Evolutionary conservation across 139 green algal genomes (phyloP).

Genomic region (Micractinium sp.): DNA sequence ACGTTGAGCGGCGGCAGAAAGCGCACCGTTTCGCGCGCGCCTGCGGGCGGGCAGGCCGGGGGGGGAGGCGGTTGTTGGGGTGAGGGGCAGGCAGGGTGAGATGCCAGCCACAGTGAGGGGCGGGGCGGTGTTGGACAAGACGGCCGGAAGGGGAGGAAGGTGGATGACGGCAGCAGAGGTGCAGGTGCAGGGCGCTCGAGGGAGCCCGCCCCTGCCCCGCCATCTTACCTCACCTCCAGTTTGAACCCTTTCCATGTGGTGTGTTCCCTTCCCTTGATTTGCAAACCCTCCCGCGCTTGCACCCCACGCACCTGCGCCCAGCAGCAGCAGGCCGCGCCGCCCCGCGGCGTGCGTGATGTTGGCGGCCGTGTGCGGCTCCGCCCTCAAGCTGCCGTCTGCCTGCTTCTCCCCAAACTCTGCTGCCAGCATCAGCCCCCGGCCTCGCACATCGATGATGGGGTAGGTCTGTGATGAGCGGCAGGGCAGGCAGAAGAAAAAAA

Average conservation of each 20-base stretch:
- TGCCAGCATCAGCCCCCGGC: constrained; percentile 84
- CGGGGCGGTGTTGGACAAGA: too few relatives aligned
- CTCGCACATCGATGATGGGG: constrained; percentile 80
- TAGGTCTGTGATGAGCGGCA: constrained; percentile 25
- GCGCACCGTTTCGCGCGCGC: constrained; percentile 75
- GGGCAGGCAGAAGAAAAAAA: neutral
- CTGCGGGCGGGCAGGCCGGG: constrained; percentile 12
- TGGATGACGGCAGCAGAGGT: too few relatives aligned
- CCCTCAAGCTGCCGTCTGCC: constrained; percentile 18
- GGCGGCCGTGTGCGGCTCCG: constrained; percentile 54
- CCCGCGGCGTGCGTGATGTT: constrained; percentile 61
- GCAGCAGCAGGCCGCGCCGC: constrained; percentile 71
- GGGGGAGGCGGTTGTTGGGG: too few relatives aligned
- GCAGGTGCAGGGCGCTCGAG: too few relatives aligned
- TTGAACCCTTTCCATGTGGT: neutral
- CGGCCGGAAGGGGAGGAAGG: too few relatives aligned
- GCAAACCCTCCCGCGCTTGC: neutral
- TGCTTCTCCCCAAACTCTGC: constrained; percentile 69
- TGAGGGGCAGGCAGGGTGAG: too few relatives aligned
- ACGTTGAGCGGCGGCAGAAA: constrained; percentile 85
- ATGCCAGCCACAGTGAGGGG: too few relatives aligned
- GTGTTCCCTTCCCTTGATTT: neutral
- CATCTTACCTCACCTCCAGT: neutral
- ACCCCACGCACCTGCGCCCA: constrained; percentile 59
- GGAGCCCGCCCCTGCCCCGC: too few relatives aligned